Evolutionary conservation across 176 grass and related monocot species (phyloP).

Genomic region (Oryza punctata): DNA sequence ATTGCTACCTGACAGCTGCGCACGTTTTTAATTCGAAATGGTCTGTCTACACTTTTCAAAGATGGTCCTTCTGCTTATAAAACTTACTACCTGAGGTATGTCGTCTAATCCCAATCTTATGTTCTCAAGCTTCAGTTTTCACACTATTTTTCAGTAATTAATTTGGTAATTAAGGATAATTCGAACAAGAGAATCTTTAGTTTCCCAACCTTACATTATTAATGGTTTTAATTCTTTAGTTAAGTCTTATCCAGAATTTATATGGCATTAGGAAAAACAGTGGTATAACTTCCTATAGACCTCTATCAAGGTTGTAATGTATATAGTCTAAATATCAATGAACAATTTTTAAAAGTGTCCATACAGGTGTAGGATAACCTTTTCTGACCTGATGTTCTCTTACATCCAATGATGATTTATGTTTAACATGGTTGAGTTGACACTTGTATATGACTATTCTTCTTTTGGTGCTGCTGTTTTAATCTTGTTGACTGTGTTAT

Average conservation of each 20-base stretch:
- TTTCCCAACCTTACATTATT: conserved; percentile 5
- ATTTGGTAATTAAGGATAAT: conserved; percentile 27
- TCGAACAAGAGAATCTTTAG: neutral
- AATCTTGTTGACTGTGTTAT: conserved; percentile 36
- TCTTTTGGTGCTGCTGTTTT: conserved; percentile 25
- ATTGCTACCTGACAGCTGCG: conserved; percentile 60
- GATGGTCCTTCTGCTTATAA: conserved; percentile 87
- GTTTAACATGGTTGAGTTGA: neutral
- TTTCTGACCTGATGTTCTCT: neutral
- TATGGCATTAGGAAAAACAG: neutral
- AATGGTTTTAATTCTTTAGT: neutral
- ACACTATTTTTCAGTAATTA: conserved; percentile 11
- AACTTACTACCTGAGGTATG: conserved; percentile 93
- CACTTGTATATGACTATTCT: neutral
- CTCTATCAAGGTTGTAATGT: conserved; percentile 1
- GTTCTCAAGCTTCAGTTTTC: conserved; percentile 10
- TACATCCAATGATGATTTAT: conserved; percentile 2
- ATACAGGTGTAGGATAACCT: conserved; percentile 5
- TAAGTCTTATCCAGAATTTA: too few species aligned
- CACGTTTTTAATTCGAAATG: conserved; percentile 99
- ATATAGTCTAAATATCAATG: neutral
- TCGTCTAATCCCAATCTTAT: conserved; percentile 10
- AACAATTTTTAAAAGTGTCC: neutral
- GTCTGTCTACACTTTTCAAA: conserved; percentile 84
- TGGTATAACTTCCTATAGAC: conserved; percentile 2